Conservation (phyloP, 192 early-diverging fungal genomes). For the Umbelopsis sp. region DNA sequence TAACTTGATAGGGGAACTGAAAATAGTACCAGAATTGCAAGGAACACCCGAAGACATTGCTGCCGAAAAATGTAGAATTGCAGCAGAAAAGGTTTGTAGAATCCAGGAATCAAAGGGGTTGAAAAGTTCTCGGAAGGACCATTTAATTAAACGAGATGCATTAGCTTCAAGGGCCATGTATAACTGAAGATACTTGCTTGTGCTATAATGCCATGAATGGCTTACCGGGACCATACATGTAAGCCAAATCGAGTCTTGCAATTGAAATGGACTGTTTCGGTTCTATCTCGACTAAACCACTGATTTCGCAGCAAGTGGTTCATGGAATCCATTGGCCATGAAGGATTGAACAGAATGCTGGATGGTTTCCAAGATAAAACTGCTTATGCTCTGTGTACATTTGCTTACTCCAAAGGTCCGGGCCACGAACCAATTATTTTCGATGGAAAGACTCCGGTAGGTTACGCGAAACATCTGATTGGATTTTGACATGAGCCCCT, state of each 20-base stretch:
- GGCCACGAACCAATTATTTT: slow-evolving; percentile 83
- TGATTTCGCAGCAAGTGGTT: slow-evolving; percentile 87
- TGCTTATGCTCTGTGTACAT: slow-evolving; percentile 89
- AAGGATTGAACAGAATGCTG: slow-evolving; percentile 84
- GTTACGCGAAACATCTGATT: neutral
- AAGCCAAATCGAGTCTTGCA: slow-evolving; percentile 9
- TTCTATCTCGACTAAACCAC: neutral
- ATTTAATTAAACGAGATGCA: slow-evolving; percentile 14
- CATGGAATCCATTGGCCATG: slow-evolving; percentile 75
- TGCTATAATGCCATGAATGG: slow-evolving; percentile 94
- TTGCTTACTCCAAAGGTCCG: slow-evolving; percentile 85
- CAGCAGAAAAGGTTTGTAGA: slow-evolving; percentile 57
- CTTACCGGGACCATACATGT: slow-evolving; percentile 91
- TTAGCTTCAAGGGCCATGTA: slow-evolving; percentile 70
- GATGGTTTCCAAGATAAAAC: slow-evolving; percentile 86
- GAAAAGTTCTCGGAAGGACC: neutral
- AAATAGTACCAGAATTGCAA: slow-evolving; percentile 87
- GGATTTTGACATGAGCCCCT: neutral
- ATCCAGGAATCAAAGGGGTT: slow-evolving; percentile 7
- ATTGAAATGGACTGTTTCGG: neutral
- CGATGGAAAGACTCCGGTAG: slow-evolving; percentile 77
- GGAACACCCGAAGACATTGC: slow-evolving; percentile 82
- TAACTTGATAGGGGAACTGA: neutral
- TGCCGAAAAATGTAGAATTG: slow-evolving; percentile 75
- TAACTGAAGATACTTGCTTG: slow-evolving; percentile 93